phyloP scores from a whole-genome alignment of 257 asterid genomes.

The Solanum verrucosum region DNA sequence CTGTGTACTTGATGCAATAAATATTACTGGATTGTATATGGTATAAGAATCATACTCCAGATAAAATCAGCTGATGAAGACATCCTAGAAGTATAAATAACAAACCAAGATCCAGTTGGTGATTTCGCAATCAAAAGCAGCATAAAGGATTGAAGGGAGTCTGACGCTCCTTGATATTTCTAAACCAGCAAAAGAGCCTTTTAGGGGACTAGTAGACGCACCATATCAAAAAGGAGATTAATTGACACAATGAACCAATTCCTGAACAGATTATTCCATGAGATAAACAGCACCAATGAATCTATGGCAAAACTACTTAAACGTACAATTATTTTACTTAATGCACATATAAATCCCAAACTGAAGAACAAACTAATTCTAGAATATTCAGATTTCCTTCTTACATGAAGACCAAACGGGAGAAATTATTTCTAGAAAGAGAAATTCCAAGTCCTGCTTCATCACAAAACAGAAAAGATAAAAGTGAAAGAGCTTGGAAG shows the following conservation, averaged over 20 bases:
- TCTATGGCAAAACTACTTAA: not conserved
- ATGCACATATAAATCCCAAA: not conserved
- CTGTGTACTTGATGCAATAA: not conserved
- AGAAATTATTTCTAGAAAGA: not conserved
- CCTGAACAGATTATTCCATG: not conserved
- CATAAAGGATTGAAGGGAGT: not conserved
- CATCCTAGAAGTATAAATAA: not conserved
- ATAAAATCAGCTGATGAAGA: not conserved
- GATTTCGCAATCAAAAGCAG: not conserved
- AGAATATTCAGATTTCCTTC: not conserved
- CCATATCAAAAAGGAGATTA: not conserved
- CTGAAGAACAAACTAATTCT: not conserved
- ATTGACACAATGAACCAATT: not conserved
- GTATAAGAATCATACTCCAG: not conserved
- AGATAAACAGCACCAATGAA: not conserved
- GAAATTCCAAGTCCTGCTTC: not conserved
- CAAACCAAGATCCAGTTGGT: not conserved
- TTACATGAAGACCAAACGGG: not conserved
- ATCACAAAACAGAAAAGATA: not conserved
- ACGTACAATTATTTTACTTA: not conserved
- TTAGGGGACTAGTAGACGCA: not conserved
- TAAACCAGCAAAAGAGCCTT: not conserved
- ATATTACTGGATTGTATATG: not conserved
- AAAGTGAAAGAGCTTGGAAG: not conserved
- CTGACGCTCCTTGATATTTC: not conserved